Conservation (phyloP, 805 yeast genomes). For the Blastobotrys chiropterorum region DNA sequence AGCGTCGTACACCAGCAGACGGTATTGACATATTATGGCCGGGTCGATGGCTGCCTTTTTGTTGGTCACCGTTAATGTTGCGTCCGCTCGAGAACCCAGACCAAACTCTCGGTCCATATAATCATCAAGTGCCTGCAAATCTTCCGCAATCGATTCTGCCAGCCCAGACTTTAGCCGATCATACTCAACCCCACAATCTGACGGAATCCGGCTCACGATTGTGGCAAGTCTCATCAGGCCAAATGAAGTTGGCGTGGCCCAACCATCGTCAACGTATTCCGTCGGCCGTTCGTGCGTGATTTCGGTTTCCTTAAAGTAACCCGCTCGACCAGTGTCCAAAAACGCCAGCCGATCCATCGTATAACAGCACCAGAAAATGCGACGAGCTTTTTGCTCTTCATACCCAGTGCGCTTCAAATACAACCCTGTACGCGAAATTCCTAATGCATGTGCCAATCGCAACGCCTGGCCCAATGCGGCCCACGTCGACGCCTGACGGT, state of each 20-base stretch:
- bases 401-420: slow-evolving; percentile 16
- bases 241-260: slow-evolving; percentile 38
- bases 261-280: slow-evolving; percentile 36
- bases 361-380: slow-evolving; percentile 52
- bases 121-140: slow-evolving; percentile 18
- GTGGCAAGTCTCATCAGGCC: slow-evolving; percentile 17
- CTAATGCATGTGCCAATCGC: slow-evolving; percentile 41
- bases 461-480: slow-evolving; percentile 39
- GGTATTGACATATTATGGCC: slow-evolving; percentile 12
- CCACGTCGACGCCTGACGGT: slow-evolving; percentile 41
- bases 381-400: slow-evolving; percentile 42
- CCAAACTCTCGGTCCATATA: slow-evolving; percentile 19
- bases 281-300: slow-evolving; percentile 26
- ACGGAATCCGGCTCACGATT: slow-evolving; percentile 11
- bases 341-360: slow-evolving; percentile 49
- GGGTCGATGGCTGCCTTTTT: background rate
- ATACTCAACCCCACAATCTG: slow-evolving; percentile 13
- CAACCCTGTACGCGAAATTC: slow-evolving; percentile 30
- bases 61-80: background rate
- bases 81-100: slow-evolving; percentile 19
- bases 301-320: slow-evolving; percentile 34
- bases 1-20: slow-evolving; percentile 11
- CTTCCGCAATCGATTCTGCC: slow-evolving; percentile 5
- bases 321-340: slow-evolving; percentile 45
- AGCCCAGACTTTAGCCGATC: slow-evolving; percentile 10